Conservation (phyloP, 169 alveolate genomes). For the Amoebophrya sp. region DNA sequence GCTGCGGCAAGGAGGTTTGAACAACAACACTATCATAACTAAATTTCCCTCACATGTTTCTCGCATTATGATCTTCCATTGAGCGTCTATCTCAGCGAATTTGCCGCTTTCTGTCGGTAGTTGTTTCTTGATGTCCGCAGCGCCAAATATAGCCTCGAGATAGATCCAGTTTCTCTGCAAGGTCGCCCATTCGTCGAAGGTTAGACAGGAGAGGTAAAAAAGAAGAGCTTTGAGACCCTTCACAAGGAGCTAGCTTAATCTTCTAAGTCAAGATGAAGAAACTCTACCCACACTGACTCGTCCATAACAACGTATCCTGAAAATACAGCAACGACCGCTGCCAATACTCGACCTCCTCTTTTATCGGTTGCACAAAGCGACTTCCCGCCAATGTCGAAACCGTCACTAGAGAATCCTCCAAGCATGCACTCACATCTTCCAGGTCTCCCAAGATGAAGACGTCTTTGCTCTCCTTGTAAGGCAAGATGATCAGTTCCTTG, state of each 20-base stretch:
- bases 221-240: too few species aligned
- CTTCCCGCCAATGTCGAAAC: slow-evolving; percentile 54
- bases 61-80: slow-evolving; percentile 72
- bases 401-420: slow-evolving; percentile 73
- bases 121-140: slow-evolving; percentile 69
- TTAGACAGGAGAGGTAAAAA: too few species aligned
- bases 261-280: too few species aligned
- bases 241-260: too few species aligned
- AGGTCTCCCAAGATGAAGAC: slow-evolving; percentile 33
- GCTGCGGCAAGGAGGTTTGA: too few species aligned
- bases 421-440: slow-evolving; percentile 63
- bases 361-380: slow-evolving; percentile 47
- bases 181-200: slow-evolving; percentile 74
- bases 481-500: slow-evolving; percentile 55
- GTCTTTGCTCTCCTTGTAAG: slow-evolving; percentile 62
- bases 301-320: too few species aligned
- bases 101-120: slow-evolving; percentile 66
- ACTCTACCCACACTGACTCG: too few species aligned
- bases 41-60: slow-evolving; percentile 56
- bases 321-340: too few species aligned
- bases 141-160: slow-evolving; percentile 62
- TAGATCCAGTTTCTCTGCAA: slow-evolving; percentile 76
- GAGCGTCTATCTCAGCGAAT: slow-evolving; percentile 62
- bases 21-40: too few species aligned
- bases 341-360: slow-evolving; percentile 60